Evolutionary conservation across 192 early-diverging fungal species (phyloP), one percentile per base, ranked within the genome.

Genomic region (Borealophlyctis nickersoniae): DNA sequence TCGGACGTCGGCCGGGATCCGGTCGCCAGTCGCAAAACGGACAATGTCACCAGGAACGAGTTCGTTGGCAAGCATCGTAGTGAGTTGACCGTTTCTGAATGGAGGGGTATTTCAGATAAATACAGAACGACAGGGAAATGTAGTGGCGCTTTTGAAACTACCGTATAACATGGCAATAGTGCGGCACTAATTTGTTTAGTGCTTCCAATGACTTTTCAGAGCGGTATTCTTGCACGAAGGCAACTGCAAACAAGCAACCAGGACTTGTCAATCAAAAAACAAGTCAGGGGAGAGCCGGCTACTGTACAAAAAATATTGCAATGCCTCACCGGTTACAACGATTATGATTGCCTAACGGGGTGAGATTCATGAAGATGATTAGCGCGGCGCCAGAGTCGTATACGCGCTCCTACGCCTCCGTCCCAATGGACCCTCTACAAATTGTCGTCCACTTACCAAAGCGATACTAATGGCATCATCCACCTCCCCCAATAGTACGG

Each of bases 1-100:
- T 19, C 96, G 84, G 60, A 92, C 77, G 72, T 98, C 96, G 0
- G 96, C 96, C 0, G 96, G 96, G 16, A 98, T 88, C 27, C 94
- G 81, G 75, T 97, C 94, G 28, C 96, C 96, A 27, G 88, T 89
- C 23, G 85, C 66, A 65, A 98, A 90, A 55, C 79, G 76, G 45
- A 95, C 85, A 26, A 98, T 76, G 72, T 98, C 96, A 53, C 96
- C 96, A 34, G 91, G 92, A 28, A 97, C 93, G 53, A 98, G 76
- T 22, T 92, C 81, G 56, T 81, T 88, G 4, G 92, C 96, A 30
- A 91, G 78, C 26, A 91, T 70, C n/a, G 77, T 77, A 0, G 61
- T 52, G 14, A 76, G 56, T 29, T 81, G 73, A 19, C 84, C 81
- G 60, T 90, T 81, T 52, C 89, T 89, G 70, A n/a, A 23, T 29